Evolutionary conservation across 2,329 filamentous ascomycete genomes (phyloP), one percentile per base, ranked within the genome.

Genomic region (Apiospora koreana): DNA sequence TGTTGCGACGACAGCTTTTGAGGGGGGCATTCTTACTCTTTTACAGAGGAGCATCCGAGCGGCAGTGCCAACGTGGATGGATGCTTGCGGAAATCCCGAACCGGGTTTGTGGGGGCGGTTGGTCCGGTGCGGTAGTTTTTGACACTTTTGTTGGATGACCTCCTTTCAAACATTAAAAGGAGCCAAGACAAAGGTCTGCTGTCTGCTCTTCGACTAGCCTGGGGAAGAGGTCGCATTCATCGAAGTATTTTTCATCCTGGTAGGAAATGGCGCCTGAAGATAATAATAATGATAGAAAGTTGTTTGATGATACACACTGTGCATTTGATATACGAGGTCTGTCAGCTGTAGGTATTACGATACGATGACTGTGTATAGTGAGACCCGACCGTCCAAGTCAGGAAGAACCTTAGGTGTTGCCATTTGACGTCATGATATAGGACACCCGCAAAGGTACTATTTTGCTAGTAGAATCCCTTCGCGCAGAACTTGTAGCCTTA

Each of bases 51-150:
- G 31, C 9, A 62, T 62, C 54, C 54, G 28, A 62, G 54, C 31
- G 54, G 54, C 18, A 38, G 31, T n/a, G 54, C 54, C 31, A 62
- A 62, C 6, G 10, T 62, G 16, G 16, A n/a, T 38, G 54, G 54
- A 62, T 62, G 54, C 31, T 62, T 62, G 54, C 54, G 54, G 54
- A 62, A 62, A 62, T n/a, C 31, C 54, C 54, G 54, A n/a, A 38
- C 31, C 54, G 54, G 18, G 54, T n/a, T 62, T 23, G 54, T 62
- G 54, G 54, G 31, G 31, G 54, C 31, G 18, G 54, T 62, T 62
- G 54, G 54, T 38, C 54, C 54, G 54, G 48, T 25, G 25, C 50
- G 18, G 54, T 38, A 38, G 31, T 28, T 62, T 62, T 62, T 35
- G 54, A 38, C 54, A 35, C 54, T 62, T 38, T 62, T 38, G 54